Evolutionary conservation across 1,284 basidiomycete genomes (phyloP), one percentile per base, ranked within the genome.

Genomic region (Stygiomarasmius scandens): DNA sequence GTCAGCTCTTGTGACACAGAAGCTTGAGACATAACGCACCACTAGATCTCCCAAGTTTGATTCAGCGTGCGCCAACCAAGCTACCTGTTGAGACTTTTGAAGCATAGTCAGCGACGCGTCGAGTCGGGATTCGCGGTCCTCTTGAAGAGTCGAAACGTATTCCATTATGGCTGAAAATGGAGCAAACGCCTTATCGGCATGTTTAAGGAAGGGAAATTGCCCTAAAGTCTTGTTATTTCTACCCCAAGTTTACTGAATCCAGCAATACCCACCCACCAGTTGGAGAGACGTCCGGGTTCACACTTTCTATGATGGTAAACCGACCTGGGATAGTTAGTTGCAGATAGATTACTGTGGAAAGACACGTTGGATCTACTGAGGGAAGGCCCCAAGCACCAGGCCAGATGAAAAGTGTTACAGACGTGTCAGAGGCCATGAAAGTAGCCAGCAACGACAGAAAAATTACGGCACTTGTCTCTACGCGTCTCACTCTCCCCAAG

Each of bases 221-320:
- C 90, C 89, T 92, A 59, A 19, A 8, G n/a, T 6, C 48, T 14
- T n/a, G 23, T 24, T 47, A 46, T 45, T 36, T 11, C n/a, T 12
- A 45, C 16, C 16, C 5, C 38, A 19, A 50, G 20, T 36, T 5
- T 23, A 11, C 36, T n/a, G 10, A 27, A 23, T 41, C 22, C 32
- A 54, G 52, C 22, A 50, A 63, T 62, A 72, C 70, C 60, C 61
- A 78, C 83, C 70, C 70, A 87, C 90, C 90, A 64, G 78, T 85
- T n/a, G 89, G 88, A 58, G 90, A 90, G n/a, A 79, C 61, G 71
- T 91, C 89, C 6, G 89, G 85, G 67, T 89, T 84, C 24, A 58
- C 29, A 22, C 27, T 14, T 69, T 86, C 81, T 41, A 76, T 74
- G 29, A 92, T 70, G 16, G 71, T 70, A 70, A 88, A 92, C 61